phyloP scores from a whole-genome alignment of 75 land plant genomes.

The Sequoiadendron giganteum region DNA sequence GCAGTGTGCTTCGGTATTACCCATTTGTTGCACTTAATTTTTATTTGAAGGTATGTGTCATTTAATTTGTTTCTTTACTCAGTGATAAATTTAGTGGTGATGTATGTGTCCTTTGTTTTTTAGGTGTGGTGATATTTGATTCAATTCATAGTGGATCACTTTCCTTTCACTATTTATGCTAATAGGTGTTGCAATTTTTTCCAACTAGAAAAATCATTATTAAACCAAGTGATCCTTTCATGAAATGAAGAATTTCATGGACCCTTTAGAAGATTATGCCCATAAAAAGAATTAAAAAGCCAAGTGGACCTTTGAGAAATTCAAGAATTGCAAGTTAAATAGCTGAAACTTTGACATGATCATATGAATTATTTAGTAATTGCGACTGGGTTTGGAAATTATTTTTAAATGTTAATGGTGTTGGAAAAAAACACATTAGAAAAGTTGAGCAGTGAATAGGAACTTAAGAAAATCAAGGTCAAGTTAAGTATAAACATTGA shows the following conservation, averaged over 20 bases:
- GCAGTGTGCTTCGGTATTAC: constrained; percentile 84
- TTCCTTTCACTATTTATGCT: not conserved
- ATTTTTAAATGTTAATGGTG: not conserved
- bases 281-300: not conserved
- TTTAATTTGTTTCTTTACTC: not conserved
- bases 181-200: not conserved
- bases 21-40: constrained; percentile 98
- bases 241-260: not conserved
- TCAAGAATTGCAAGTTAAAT: not conserved
- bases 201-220: not conserved
- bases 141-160: not conserved
- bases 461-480: not conserved
- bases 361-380: not conserved
- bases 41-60: constrained; percentile 75
- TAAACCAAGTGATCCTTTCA: not conserved
- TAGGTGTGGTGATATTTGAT: not conserved
- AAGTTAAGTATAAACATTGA: not conserved
- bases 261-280: not conserved
- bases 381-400: not conserved
- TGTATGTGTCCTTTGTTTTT: not conserved
- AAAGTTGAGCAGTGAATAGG: not conserved
- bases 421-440: not conserved
- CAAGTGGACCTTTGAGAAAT: not conserved
- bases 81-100: not conserved
- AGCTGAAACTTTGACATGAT: not conserved